A percentile compares a stretch with the other conserved stretches of the same genome.
Conservation (phyloP, 2,329 filamentous ascomycete genomes). For the Kalmusia sp. region DNA sequence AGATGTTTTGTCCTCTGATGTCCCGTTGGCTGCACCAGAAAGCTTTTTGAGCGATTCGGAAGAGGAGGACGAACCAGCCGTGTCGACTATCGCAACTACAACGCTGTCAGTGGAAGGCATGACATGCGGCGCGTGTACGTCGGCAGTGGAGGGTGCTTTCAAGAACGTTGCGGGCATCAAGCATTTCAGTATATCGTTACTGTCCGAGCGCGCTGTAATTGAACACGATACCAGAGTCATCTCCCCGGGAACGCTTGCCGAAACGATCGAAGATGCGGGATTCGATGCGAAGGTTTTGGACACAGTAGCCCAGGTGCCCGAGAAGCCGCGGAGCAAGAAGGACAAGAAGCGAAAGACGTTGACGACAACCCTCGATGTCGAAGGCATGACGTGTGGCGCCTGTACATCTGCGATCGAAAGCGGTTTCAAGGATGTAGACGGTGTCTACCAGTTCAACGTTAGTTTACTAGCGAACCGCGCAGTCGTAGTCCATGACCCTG, state of each 20-base stretch:
- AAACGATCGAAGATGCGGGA: slow-evolving; percentile 71
- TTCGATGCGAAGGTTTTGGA: slow-evolving; percentile 83
- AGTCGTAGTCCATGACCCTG: slow-evolving; percentile 81
- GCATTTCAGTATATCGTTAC: slow-evolving; percentile 79
- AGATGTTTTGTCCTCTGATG: slow-evolving; percentile 81
- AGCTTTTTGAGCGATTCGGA: slow-evolving; percentile 46
- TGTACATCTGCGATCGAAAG: slow-evolving; percentile 91
- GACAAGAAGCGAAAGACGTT: slow-evolving; percentile 57
- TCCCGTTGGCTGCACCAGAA: slow-evolving; percentile 60
- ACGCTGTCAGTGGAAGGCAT: slow-evolving; percentile 84
- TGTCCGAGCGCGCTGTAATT: slow-evolving; percentile 85
- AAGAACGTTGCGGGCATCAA: slow-evolving; percentile 76
- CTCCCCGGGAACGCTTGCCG: slow-evolving; percentile 60
- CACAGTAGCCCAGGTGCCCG: slow-evolving; percentile 59
- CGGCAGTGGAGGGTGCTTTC: slow-evolving; percentile 82
- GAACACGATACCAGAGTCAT: slow-evolving; percentile 72
- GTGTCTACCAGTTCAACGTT: slow-evolving; percentile 90
- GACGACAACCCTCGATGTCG: slow-evolving; percentile 85
- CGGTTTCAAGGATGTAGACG: slow-evolving; percentile 78
- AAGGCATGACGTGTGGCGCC: slow-evolving; percentile 97
- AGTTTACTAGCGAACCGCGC: slow-evolving; percentile 92
- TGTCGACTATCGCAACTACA: slow-evolving; percentile 63
- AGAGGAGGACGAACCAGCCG: slow-evolving; percentile 36
- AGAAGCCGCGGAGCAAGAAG: slow-evolving; percentile 41
- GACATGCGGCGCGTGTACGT: slow-evolving; percentile 91